phyloP scores from a whole-genome alignment of 768 basidiomycete genomes.

The Naganishia randhawae region DNA sequence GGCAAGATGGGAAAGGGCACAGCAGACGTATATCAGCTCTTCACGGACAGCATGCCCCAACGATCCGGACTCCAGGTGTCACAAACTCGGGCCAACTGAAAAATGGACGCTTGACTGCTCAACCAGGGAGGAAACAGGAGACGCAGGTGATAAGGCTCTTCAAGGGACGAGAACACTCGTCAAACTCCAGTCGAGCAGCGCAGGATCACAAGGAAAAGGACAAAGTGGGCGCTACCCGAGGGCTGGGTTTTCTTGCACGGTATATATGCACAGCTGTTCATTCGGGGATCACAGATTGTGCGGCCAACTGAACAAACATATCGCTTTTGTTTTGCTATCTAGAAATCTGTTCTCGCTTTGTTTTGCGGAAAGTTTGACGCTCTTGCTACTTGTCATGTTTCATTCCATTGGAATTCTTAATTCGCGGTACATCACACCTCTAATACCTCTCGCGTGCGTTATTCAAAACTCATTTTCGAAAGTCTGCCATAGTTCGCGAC shows the following conservation, averaged over 20 bases:
- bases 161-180: neutral
- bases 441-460: too few species aligned
- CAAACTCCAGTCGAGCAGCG: constrained; percentile 13
- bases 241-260: constrained; percentile 41
- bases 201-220: constrained; percentile 12
- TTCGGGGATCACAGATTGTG: too few species aligned
- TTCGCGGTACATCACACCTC: constrained; percentile 38
- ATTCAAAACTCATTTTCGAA: too few species aligned
- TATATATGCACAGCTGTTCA: constrained; percentile 14
- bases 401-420: constrained; percentile 45
- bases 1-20: neutral
- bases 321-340: neutral
- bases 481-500: constrained; percentile 34
- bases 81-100: too few species aligned
- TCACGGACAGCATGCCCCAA: neutral
- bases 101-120: too few species aligned
- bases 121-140: neutral
- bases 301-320: neutral
- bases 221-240: constrained; percentile 35
- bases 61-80: constrained; percentile 12
- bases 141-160: constrained; percentile 13
- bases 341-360: constrained; percentile 45
- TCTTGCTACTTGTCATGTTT: constrained; percentile 46
- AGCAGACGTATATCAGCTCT: neutral
- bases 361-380: constrained; percentile 43